Evolutionary conservation across 257 asterid genomes (phyloP).

Genomic region (Eustoma russellianum): DNA sequence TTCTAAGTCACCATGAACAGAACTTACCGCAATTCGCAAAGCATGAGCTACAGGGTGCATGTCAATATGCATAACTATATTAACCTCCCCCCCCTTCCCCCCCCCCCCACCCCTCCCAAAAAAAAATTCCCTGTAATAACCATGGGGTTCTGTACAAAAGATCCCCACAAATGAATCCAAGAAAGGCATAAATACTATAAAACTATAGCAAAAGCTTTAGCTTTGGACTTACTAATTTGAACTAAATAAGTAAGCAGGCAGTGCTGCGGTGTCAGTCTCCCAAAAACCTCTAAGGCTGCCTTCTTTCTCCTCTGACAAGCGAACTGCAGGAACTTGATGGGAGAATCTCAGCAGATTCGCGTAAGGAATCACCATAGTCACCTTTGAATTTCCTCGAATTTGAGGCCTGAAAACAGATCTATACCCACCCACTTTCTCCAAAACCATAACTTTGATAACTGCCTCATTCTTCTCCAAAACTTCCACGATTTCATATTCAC

Average conservation of each 20-base stretch:
- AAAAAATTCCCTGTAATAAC: background rate
- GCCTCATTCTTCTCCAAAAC: slow-evolving; percentile 7
- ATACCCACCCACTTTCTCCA: slow-evolving; percentile 14
- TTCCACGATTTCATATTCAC: slow-evolving; percentile 23
- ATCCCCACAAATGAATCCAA: slow-evolving; percentile 1
- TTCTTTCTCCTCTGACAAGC: slow-evolving; percentile 18
- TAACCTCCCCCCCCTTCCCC: no score
- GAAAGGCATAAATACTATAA: background rate
- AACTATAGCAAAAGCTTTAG: background rate
- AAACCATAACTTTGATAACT: slow-evolving; percentile 4
- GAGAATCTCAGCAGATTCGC: slow-evolving; percentile 25
- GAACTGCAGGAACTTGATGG: slow-evolving; percentile 30
- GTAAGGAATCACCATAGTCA: slow-evolving; percentile 7
- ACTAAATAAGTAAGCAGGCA: slow-evolving; percentile 13
- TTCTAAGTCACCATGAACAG: no score
- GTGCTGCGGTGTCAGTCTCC: slow-evolving; percentile 32
- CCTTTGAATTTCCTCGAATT: slow-evolving; percentile 1
- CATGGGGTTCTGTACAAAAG: slow-evolving; percentile 9
- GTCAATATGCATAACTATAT: background rate
- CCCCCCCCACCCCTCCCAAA: no score
- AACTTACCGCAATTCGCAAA: no score
- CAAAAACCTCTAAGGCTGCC: slow-evolving; percentile 18
- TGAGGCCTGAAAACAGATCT: slow-evolving; percentile 25
- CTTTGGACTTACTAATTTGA: background rate
- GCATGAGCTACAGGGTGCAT: background rate